Conservation (phyloP, 2,329 filamentous ascomycete species). For the Rosellinia necatrix region DNA sequence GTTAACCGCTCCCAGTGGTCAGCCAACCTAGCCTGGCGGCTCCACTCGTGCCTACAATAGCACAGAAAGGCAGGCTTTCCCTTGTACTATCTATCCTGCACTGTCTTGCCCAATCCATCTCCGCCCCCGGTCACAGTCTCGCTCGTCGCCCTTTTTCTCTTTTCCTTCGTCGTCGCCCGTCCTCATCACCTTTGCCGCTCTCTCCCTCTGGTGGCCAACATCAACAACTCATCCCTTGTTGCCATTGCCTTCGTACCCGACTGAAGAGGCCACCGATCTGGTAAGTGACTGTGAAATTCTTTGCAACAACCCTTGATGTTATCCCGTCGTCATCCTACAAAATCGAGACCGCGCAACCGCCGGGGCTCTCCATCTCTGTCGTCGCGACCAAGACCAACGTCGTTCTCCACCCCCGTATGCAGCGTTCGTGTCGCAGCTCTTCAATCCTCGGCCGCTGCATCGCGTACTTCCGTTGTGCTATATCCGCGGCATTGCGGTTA, state of each 20-base stretch:
- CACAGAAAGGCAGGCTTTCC: slow-evolving; percentile 15
- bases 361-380: slow-evolving; percentile 7
- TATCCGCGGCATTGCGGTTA: slow-evolving; percentile 8
- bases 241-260: slow-evolving; percentile 25
- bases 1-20: slow-evolving; percentile 8
- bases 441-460: background rate
- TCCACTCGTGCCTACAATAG: slow-evolving; percentile 20
- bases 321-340: background rate
- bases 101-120: slow-evolving; percentile 29
- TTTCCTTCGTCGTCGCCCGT: slow-evolving; percentile 35
- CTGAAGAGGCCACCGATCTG: slow-evolving; percentile 13
- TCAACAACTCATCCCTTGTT: slow-evolving; percentile 26
- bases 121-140: slow-evolving; percentile 40
- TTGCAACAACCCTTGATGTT: background rate
- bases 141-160: slow-evolving; percentile 40
- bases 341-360: slow-evolving; percentile 14
- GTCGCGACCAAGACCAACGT: slow-evolving; percentile 5
- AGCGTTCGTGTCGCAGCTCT: slow-evolving; percentile 4
- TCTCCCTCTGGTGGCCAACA: slow-evolving; percentile 25
- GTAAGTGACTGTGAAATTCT: slow-evolving; percentile 20
- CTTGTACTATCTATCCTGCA: slow-evolving; percentile 18
- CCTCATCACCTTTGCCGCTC: slow-evolving; percentile 31
- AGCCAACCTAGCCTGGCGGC: slow-evolving; percentile 6
- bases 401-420: slow-evolving; percentile 3
- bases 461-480: background rate